These are phyloP conservation scores for Beta lomatogona DNA, from an alignment of 179 eudicot genomes.

Conservation along the genomic window DNA sequence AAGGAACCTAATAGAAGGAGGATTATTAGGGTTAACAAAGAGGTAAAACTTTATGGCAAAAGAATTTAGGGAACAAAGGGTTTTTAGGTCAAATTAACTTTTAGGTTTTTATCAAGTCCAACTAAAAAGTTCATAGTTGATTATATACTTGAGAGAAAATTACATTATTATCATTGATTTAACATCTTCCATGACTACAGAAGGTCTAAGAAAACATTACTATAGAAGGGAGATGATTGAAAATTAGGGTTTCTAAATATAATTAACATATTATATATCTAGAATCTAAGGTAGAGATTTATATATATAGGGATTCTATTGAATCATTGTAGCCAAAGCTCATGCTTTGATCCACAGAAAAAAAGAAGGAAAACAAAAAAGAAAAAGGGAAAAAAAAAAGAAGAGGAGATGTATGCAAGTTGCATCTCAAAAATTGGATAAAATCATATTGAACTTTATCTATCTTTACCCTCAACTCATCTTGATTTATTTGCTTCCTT, in stretches of 20 bases:
- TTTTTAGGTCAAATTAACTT: constrained; percentile 9
- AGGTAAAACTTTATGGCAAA: background rate
- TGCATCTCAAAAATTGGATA: constrained; percentile 27
- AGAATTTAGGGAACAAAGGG: background rate
- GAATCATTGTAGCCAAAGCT: constrained; percentile 20
- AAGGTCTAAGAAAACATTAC: constrained; percentile 13
- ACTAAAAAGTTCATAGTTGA: constrained; percentile 1
- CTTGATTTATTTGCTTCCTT: background rate
- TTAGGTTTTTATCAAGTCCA: constrained; percentile 20
- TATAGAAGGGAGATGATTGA: constrained; percentile 15
- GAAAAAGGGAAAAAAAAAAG: background rate
- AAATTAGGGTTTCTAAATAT: constrained; percentile 39
- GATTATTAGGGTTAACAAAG: constrained; percentile 22
- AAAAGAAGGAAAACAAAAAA: background rate
- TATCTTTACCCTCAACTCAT: background rate
- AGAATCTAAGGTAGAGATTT: constrained; percentile 21
- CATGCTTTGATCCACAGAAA: constrained; percentile 10
- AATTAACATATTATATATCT: constrained; percentile 29
- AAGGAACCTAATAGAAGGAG: background rate
- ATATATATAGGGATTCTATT: constrained; percentile 20
- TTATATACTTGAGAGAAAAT: background rate
- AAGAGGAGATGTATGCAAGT: constrained; percentile 18
- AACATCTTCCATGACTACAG: constrained; percentile 15
- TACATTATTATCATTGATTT: constrained; percentile 23
- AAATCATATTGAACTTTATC: background rate